phyloP scores from a whole-genome alignment of 768 basidiomycete genomes.

The Amanita fuliginea region DNA sequence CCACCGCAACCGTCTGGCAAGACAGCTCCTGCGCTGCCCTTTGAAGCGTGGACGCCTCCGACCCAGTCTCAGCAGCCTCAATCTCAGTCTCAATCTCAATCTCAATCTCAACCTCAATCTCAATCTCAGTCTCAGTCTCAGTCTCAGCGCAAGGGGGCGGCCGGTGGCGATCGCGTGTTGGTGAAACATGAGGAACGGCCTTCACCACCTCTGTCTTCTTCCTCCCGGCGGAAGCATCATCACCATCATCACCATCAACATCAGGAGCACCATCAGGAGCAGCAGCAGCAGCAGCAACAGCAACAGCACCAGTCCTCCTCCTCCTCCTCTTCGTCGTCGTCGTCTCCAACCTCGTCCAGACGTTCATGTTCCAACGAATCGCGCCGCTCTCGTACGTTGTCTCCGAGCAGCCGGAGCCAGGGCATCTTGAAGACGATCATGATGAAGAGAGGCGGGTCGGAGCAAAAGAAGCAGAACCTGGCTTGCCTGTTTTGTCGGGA shows the following conservation, averaged over 20 bases:
- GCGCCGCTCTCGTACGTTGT: constrained; percentile 3
- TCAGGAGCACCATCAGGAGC: too few species aligned
- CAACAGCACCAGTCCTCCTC: too few species aligned
- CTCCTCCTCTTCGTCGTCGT: too few species aligned
- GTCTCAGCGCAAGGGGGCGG: not conserved
- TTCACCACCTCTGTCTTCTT: not conserved
- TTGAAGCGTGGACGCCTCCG: not conserved
- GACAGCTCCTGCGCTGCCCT: not conserved
- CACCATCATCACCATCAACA: too few species aligned
- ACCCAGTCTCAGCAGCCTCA: too few species aligned
- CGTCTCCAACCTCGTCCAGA: not conserved
- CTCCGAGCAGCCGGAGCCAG: not conserved
- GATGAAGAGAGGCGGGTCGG: constrained; percentile 7
- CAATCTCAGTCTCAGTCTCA: not conserved
- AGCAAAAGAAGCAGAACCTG: constrained; percentile 18
- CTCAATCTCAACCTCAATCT: not conserved
- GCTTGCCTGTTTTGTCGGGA: constrained; percentile 31
- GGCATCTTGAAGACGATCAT: constrained; percentile 7
- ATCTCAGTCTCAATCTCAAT: too few species aligned
- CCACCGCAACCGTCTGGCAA: too few species aligned
- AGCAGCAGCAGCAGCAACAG: too few species aligned
- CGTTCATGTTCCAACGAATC: constrained; percentile 1
- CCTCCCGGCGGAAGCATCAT: not conserved
- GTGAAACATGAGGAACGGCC: not conserved
- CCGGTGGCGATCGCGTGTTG: too few species aligned